A percentile compares a stretch with the other conserved stretches of the same genome.
Evolutionary conservation across 768 basidiomycete genomes (phyloP).

Genomic region (Polyporus arcularius): DNA sequence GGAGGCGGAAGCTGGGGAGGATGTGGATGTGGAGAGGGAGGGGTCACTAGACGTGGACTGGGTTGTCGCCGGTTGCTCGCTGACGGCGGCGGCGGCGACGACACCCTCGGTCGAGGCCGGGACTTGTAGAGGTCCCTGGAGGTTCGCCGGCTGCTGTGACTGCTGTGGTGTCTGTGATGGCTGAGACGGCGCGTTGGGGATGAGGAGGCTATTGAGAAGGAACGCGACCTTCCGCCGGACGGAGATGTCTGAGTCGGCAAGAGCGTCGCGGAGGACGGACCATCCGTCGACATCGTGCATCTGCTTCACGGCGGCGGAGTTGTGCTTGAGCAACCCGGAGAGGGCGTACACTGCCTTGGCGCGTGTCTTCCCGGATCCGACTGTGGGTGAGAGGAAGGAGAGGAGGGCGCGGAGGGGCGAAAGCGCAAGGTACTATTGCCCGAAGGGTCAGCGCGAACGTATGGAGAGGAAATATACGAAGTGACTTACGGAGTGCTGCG

Average conservation of each 20-base stretch:
- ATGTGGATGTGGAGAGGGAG: conserved; percentile 7
- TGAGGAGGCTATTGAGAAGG: conserved; percentile 70
- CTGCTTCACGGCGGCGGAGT: conserved; percentile 58
- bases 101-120: conserved; percentile 4
- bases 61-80: neutral
- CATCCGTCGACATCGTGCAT: conserved; percentile 64
- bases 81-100: neutral
- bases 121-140: conserved; percentile 8
- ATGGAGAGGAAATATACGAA: neutral
- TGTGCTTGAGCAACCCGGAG: conserved; percentile 80
- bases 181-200: conserved; percentile 36
- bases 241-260: conserved; percentile 75
- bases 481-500: conserved; percentile 68
- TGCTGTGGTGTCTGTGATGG: neutral
- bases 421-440: conserved; percentile 55
- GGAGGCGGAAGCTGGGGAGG: conserved; percentile 2
- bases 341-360: conserved; percentile 84
- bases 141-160: neutral
- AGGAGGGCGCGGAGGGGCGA: conserved; percentile 69
- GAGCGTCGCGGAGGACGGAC: conserved; percentile 54
- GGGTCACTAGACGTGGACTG: neutral
- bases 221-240: conserved; percentile 81
- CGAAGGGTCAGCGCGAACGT: neutral
- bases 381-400: conserved; percentile 57
- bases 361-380: conserved; percentile 53